A percentile compares a stretch with the other conserved stretches of the same genome.
phyloP scores from a whole-genome alignment of 1,284 basidiomycete species.

The Coriolopsis trogii region DNA sequence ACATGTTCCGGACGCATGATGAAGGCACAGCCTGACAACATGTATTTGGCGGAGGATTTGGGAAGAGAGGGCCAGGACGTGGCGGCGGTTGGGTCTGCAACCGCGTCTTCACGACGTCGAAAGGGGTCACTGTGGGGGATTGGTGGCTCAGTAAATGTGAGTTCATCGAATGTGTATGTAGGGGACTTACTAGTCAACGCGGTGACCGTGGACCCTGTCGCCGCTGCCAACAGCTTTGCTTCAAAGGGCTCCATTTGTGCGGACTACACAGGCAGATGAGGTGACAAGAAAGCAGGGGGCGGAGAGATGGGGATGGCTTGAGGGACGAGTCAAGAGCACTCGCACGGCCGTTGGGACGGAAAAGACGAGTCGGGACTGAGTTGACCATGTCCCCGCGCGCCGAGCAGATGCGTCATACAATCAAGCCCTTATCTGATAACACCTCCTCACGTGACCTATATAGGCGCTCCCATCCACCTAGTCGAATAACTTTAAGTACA shows the following conservation, averaged over 20 bases:
- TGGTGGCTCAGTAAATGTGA: slow-evolving; percentile 9
- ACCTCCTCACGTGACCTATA: slow-evolving; percentile 2
- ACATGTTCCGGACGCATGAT: slow-evolving; percentile 76
- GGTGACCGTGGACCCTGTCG: slow-evolving; percentile 80
- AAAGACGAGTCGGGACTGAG: slow-evolving; percentile 1
- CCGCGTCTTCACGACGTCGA: slow-evolving; percentile 94
- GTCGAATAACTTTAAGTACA: too few relatives aligned
- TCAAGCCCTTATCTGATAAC: slow-evolving; percentile 29
- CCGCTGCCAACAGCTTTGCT: slow-evolving; percentile 82
- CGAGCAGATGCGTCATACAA: slow-evolving; percentile 25
- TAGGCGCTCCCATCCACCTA: too few relatives aligned
- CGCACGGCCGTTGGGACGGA: slow-evolving; percentile 15
- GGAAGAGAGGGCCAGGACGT: slow-evolving; percentile 48
- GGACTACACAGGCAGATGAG: neutral
- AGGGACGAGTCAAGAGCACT: slow-evolving; percentile 14
- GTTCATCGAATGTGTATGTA: neutral
- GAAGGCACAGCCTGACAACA: slow-evolving; percentile 64
- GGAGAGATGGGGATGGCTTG: too few relatives aligned
- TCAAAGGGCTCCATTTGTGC: slow-evolving; percentile 67
- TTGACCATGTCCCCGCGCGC: slow-evolving; percentile 11
- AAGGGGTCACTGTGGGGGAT: slow-evolving; percentile 79
- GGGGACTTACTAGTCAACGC: slow-evolving; percentile 75
- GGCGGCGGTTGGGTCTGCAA: slow-evolving; percentile 76
- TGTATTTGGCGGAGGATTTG: slow-evolving; percentile 50
- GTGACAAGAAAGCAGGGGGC: neutral